A percentile compares a stretch with the other conserved stretches of the same genome.
These are phyloP conservation scores for Bocquillonia castaneifolia DNA, from an alignment of 441 rosid genomes.

Conservation along the genomic window DNA sequence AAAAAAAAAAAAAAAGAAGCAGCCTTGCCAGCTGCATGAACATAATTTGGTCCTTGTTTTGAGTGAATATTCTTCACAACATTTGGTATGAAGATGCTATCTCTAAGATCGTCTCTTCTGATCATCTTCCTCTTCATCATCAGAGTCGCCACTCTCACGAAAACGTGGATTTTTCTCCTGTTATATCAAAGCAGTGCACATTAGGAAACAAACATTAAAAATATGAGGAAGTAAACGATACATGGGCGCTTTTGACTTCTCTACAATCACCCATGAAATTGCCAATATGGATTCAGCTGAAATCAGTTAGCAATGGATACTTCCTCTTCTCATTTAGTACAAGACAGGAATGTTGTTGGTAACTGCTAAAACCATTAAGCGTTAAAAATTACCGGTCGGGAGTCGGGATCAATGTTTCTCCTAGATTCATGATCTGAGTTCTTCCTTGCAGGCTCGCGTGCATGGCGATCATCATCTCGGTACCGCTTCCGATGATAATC, in stretches of 20 bases:
- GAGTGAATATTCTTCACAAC: neutral
- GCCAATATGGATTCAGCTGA: neutral
- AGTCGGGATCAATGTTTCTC: constrained; percentile 69
- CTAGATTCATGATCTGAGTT: constrained; percentile 59
- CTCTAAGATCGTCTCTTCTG: constrained; percentile 42
- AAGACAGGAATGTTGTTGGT: neutral
- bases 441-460: constrained; percentile 63
- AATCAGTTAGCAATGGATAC: neutral
- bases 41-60: neutral
- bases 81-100: neutral
- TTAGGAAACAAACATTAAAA: constrained; percentile 2
- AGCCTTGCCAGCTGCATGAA: neutral
- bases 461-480: constrained; percentile 75
- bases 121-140: constrained; percentile 85
- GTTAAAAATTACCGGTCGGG: constrained; percentile 63
- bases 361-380: neutral
- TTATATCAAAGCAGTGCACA: constrained; percentile 16
- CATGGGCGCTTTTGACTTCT: neutral
- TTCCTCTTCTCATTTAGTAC: neutral
- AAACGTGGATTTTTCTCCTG: constrained; percentile 99
- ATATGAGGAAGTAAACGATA: neutral
- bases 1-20: neutral
- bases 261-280: neutral
- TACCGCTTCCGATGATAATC: constrained; percentile 74
- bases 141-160: constrained; percentile 92